phyloP scores from a whole-genome alignment of 2,329 filamentous ascomycete species.

The Verticillium nonalfalfae region DNA sequence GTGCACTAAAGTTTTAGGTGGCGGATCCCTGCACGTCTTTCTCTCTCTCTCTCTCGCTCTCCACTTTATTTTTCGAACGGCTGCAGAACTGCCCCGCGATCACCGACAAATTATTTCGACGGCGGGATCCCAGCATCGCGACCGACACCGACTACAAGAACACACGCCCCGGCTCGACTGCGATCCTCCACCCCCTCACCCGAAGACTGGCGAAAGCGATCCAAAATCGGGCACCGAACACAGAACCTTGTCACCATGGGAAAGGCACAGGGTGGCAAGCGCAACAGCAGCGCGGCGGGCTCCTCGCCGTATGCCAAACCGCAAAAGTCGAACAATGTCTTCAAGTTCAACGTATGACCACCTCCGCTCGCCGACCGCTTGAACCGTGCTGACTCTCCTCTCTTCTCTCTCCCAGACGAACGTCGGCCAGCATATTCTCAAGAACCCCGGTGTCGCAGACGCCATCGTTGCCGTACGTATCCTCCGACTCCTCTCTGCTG shows the following conservation, averaged over 20 bases:
- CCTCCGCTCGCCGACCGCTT: constrained; percentile 38
- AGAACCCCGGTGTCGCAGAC: constrained; percentile 80
- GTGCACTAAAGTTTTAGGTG: constrained; percentile 9
- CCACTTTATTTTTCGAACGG: constrained; percentile 12
- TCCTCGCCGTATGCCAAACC: constrained; percentile 9
- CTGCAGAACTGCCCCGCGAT: constrained; percentile 2
- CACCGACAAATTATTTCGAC: constrained; percentile 1
- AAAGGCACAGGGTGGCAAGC: constrained; percentile 46
- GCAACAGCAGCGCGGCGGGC: constrained; percentile 35
- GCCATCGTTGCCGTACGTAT: constrained; percentile 42
- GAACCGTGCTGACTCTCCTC: constrained; percentile 28
- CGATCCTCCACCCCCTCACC: background rate
- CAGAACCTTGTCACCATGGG: constrained; percentile 33
- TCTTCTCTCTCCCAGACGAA: constrained; percentile 2
- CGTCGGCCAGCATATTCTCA: constrained; percentile 68
- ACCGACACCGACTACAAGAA: background rate
- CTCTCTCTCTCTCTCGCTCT: no score
- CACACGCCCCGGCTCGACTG: background rate
- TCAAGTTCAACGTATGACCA: constrained; percentile 81
- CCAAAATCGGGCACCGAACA: no score
- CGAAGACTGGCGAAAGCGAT: background rate
- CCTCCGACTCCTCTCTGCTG: background rate
- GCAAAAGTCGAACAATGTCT: constrained; percentile 64
- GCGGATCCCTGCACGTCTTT: constrained; percentile 5
- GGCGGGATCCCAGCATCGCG: background rate